Conservation (phyloP, 78 protist genomes). For the Dictyostelium firmibasis region DNA sequence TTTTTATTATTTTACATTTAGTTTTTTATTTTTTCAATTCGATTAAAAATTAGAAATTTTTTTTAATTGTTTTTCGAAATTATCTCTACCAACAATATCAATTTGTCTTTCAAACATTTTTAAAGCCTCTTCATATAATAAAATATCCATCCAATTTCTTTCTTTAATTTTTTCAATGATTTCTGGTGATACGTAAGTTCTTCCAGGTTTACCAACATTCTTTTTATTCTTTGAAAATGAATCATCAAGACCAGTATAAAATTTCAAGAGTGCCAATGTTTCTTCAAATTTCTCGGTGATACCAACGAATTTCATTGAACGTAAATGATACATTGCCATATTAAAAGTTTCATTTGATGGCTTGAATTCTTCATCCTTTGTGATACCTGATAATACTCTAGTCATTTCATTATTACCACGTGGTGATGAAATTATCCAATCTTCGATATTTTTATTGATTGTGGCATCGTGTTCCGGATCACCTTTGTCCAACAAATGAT, state of each 20-base stretch:
- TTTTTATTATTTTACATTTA: background rate
- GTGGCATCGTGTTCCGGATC: slow-evolving; percentile 7
- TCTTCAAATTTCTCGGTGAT: slow-evolving; percentile 20
- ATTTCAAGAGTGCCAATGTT: slow-evolving; percentile 17
- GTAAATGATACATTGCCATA: background rate
- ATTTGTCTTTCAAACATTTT: slow-evolving; percentile 51
- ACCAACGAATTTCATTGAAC: slow-evolving; percentile 39
- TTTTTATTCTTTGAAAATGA: background rate
- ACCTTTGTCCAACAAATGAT: background rate
- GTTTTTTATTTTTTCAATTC: background rate
- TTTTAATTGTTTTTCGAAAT: background rate
- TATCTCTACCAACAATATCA: slow-evolving; percentile 41
- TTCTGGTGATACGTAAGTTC: background rate
- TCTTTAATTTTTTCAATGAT: background rate
- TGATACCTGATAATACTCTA: slow-evolving; percentile 16
- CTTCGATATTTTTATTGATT: background rate
- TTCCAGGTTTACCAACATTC: background rate
- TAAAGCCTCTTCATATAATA: slow-evolving; percentile 17
- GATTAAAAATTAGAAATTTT: background rate
- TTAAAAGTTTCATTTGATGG: background rate
- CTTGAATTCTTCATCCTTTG: background rate
- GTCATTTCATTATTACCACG: slow-evolving; percentile 33
- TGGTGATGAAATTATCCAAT: slow-evolving; percentile 10
- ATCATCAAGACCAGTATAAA: background rate
- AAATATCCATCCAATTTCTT: slow-evolving; percentile 21